These are phyloP conservation scores for Tetrapisispora taiwanensis DNA, from an alignment of 805 yeast genomes.

Conservation along the genomic window DNA sequence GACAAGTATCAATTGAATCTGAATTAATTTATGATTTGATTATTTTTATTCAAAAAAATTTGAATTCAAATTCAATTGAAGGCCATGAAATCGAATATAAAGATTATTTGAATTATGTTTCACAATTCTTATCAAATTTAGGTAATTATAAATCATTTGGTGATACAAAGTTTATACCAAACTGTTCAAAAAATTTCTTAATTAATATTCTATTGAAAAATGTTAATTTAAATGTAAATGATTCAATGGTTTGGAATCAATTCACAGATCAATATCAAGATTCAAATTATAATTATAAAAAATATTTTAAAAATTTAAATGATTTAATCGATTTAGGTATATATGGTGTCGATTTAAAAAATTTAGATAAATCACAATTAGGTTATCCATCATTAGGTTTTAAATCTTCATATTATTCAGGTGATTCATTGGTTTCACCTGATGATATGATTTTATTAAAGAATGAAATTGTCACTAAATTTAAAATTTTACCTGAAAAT, in stretches of 20 bases:
- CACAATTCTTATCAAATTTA: constrained; percentile 62
- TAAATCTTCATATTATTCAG: constrained; percentile 61
- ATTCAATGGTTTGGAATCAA: not conserved
- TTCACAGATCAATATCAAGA: not conserved
- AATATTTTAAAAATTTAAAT: constrained; percentile 15
- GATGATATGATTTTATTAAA: constrained; percentile 59
- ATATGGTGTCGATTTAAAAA: constrained; percentile 37
- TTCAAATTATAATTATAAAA: constrained; percentile 1
- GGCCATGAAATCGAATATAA: constrained; percentile 28
- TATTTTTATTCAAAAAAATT: constrained; percentile 42
- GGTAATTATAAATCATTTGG: constrained; percentile 85
- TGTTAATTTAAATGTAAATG: not conserved
- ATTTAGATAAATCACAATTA: constrained; percentile 36
- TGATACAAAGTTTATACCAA: constrained; percentile 76
- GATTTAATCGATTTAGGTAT: constrained; percentile 38
- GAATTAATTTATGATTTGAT: constrained; percentile 67
- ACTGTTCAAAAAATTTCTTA: constrained; percentile 40
- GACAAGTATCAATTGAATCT: constrained; percentile 77
- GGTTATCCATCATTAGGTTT: constrained; percentile 79
- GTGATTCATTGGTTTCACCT: constrained; percentile 35
- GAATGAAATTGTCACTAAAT: constrained; percentile 23
- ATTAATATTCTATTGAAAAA: not conserved
- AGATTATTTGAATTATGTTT: constrained; percentile 57
- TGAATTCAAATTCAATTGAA: constrained; percentile 34
- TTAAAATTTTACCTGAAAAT: constrained; percentile 51